phyloP scores from a whole-genome alignment of 202 grass and related monocot genomes.

The Alloteropsis angusta region DNA sequence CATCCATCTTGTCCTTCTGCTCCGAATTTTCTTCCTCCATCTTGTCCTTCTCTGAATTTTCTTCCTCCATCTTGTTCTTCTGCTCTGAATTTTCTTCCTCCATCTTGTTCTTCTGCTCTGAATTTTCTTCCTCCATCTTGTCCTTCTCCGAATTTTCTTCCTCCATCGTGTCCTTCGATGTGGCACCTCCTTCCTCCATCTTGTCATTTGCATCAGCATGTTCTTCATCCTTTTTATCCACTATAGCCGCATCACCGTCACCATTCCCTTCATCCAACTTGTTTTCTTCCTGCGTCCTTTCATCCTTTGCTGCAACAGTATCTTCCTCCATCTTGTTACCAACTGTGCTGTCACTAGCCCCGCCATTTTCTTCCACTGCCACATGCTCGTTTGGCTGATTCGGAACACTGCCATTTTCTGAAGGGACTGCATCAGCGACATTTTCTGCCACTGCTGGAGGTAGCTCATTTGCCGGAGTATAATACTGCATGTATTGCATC shows the following conservation, averaged over 20 bases:
- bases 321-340: conserved; percentile 37
- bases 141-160: conserved; percentile 9
- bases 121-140: conserved; percentile 22
- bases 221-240: not conserved
- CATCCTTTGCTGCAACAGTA: conserved; percentile 5
- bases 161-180: not conserved
- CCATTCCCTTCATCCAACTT: conserved; percentile 17
- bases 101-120: not conserved
- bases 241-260: not conserved
- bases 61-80: conserved; percentile 24
- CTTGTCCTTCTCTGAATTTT: too few species aligned
- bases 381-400: conserved; percentile 9
- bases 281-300: conserved; percentile 16
- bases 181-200: conserved; percentile 13
- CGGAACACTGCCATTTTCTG: conserved; percentile 22
- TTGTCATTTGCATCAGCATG: not conserved
- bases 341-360: not conserved
- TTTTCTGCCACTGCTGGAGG: conserved; percentile 17
- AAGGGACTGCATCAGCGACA: conserved; percentile 13
- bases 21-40: too few species aligned
- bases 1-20: conserved; percentile 11
- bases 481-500: conserved; percentile 74
- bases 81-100: conserved; percentile 10
- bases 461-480: conserved; percentile 31
- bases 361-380: conserved; percentile 27